A percentile compares a stretch with the other conserved stretches of the same genome.
These are phyloP conservation scores for Vanrija sp. DNA, from an alignment of 1,284 basidiomycete species.

Conservation along the genomic window DNA sequence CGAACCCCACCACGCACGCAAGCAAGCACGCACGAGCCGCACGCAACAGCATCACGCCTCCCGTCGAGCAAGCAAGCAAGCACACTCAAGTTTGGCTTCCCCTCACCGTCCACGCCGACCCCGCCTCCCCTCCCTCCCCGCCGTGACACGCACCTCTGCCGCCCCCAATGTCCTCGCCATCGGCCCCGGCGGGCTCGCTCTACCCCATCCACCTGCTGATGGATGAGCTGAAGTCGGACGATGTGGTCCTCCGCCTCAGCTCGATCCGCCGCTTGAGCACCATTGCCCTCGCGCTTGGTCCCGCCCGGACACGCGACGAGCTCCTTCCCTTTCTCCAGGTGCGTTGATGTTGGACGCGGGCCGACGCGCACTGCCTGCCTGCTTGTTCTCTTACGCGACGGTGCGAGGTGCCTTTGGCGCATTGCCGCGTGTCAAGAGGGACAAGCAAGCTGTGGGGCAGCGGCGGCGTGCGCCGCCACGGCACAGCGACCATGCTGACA, in stretches of 20 bases:
- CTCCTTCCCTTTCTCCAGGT: slow-evolving; percentile 83
- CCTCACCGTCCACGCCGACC: neutral
- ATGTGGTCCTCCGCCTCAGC: slow-evolving; percentile 88
- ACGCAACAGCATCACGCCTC: no score
- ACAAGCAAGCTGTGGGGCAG: no score
- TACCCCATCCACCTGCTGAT: slow-evolving; percentile 50
- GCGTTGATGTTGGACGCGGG: neutral
- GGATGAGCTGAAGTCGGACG: slow-evolving; percentile 84
- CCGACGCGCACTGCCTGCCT: neutral
- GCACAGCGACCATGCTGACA: slow-evolving; percentile 1
- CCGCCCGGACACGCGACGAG: slow-evolving; percentile 92
- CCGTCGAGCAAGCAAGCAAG: no score
- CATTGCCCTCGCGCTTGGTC: slow-evolving; percentile 94
- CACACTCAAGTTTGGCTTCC: neutral
- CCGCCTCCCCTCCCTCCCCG: no score
- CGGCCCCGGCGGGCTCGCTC: slow-evolving; percentile 26
- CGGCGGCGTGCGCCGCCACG: neutral
- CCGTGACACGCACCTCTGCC: no score
- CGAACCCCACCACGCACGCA: no score
- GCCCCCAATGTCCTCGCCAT: slow-evolving; percentile 31
- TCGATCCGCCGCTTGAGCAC: slow-evolving; percentile 98
- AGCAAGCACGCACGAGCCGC: no score
- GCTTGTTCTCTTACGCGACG: no score
- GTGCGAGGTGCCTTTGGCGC: neutral
- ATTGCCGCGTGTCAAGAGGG: neutral